Conservation (phyloP, 257 asterid species). For the Scutellaria barbata region DNA sequence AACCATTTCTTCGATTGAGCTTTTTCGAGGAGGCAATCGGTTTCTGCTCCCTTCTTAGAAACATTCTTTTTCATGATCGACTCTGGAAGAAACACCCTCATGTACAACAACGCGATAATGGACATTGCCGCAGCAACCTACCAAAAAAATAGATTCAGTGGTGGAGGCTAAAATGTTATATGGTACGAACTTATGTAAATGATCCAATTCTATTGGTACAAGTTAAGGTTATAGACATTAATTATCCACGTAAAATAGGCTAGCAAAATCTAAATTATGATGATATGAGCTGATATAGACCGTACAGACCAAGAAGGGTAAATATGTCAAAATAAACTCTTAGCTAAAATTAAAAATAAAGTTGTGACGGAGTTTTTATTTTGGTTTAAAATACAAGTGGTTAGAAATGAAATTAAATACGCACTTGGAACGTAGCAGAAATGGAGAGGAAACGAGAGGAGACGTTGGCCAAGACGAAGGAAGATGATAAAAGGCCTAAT, state of each 20-base stretch:
- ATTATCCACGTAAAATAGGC: no score
- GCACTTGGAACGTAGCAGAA: slow-evolving; percentile 72
- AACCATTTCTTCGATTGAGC: slow-evolving; percentile 47
- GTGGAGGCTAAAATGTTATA: no score
- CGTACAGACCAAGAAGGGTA: no score
- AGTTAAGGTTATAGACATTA: no score
- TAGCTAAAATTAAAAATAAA: no score
- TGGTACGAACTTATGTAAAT: no score
- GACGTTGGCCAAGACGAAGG: slow-evolving; percentile 75
- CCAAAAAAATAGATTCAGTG: background rate
- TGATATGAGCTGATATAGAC: no score
- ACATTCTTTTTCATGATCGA: slow-evolving; percentile 39
- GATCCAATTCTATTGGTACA: no score
- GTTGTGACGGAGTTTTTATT: no score
- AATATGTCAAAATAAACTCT: no score
- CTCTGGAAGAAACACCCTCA: slow-evolving; percentile 75
- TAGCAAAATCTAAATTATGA: no score
- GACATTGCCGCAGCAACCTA: slow-evolving; percentile 74
- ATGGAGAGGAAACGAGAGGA: slow-evolving; percentile 77
- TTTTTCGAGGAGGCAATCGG: slow-evolving; percentile 61
- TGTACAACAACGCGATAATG: slow-evolving; percentile 57
- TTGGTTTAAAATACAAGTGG: no score
- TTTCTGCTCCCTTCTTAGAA: slow-evolving; percentile 37
- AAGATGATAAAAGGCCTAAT: slow-evolving; percentile 69
- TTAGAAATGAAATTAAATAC: background rate